These are phyloP conservation scores for Cinnamomum chago DNA, from an alignment of 164 flowering plant genomes.

Conservation along the genomic window DNA sequence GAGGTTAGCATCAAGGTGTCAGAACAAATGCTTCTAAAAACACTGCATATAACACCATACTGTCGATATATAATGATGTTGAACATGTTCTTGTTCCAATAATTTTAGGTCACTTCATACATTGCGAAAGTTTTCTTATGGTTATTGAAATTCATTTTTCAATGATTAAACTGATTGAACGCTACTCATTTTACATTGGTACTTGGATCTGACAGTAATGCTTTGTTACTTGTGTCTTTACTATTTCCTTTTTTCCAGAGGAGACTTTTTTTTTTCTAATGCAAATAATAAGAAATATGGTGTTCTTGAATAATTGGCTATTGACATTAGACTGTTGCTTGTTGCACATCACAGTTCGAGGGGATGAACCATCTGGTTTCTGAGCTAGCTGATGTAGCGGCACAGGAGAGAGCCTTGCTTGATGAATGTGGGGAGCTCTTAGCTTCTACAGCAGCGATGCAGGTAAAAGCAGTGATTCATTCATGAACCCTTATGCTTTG, in stretches of 20 bases:
- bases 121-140: neutral
- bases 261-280: neutral
- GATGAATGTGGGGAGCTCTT: conserved; percentile 60
- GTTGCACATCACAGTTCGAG: conserved; percentile 46
- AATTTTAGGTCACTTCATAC: neutral
- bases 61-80: too few relatives aligned
- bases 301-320: neutral
- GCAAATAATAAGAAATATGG: neutral
- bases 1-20: too few relatives aligned
- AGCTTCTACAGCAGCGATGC: conserved; percentile 59
- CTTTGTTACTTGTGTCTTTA: neutral
- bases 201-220: neutral
- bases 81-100: neutral
- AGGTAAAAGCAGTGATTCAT: conserved; percentile 37
- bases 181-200: neutral
- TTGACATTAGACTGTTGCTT: neutral
- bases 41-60: too few relatives aligned
- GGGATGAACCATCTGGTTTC: conserved; percentile 48
- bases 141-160: neutral
- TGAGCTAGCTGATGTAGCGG: conserved; percentile 64
- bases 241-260: neutral
- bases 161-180: too few relatives aligned
- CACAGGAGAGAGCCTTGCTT: conserved; percentile 60
- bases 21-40: too few relatives aligned
- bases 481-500: neutral